phyloP scores from a whole-genome alignment of 331 rosid genomes.

The Phaseolus coccineus region DNA sequence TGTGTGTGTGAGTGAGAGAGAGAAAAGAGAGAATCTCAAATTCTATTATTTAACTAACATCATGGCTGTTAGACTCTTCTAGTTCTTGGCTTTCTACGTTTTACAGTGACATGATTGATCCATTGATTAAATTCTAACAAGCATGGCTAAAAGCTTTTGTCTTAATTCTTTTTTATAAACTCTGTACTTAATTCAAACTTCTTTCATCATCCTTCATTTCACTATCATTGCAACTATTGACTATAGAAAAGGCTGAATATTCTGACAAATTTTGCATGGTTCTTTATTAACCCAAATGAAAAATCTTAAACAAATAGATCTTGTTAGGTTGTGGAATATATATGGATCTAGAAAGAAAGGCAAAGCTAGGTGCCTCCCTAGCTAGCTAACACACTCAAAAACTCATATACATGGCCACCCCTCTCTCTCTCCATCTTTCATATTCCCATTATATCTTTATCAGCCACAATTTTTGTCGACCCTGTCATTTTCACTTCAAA shows the following conservation, averaged over 20 bases:
- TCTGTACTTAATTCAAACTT: conserved; percentile 25
- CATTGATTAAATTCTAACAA: conserved; percentile 63
- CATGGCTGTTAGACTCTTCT: conserved; percentile 52
- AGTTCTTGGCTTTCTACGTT: conserved; percentile 54
- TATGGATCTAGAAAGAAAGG: conserved; percentile 37
- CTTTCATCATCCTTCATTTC: conserved; percentile 51
- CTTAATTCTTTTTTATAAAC: conserved; percentile 5
- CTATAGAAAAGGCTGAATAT: conserved; percentile 52
- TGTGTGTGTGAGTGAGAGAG: background rate
- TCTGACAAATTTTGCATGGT: conserved; percentile 74
- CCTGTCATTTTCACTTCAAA: conserved; percentile 46
- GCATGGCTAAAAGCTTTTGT: conserved; percentile 58
- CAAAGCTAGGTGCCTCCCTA: conserved; percentile 45
- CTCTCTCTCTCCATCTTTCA: background rate
- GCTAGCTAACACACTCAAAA: conserved; percentile 22
- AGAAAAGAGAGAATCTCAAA: conserved; percentile 40
- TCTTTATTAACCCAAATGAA: conserved; percentile 41
- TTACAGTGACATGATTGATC: conserved; percentile 72
- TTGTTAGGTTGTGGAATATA: conserved; percentile 48
- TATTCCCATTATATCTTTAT: conserved; percentile 38
- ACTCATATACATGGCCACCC: background rate
- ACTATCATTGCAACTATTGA: conserved; percentile 48
- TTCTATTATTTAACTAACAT: conserved; percentile 44
- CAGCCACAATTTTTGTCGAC: conserved; percentile 42
- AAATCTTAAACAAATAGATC: conserved; percentile 34